Evolutionary conservation across 192 early-diverging fungal genomes (phyloP), one percentile per base, ranked within the genome.

Genomic region (Piromyces finnis): DNA sequence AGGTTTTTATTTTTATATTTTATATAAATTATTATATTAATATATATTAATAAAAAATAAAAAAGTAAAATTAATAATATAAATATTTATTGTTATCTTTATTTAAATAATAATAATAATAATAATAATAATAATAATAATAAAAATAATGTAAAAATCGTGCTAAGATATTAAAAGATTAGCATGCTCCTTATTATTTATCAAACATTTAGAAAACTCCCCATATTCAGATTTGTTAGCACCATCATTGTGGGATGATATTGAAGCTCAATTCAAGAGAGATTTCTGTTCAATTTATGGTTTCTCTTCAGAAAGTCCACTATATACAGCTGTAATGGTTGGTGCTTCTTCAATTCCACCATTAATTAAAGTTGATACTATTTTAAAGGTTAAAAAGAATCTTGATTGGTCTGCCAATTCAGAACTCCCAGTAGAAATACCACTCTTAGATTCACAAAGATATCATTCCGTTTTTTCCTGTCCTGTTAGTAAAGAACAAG

Each of bases 391-490:
- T 35, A 92, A 92, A 79, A 87, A 89, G 39, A 91, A 91, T 15
- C 77, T 91, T 14, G 97, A 97, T 86, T 98, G 96, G 97, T 93
- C 93, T 83, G 92, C 93, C 82, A 90, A 92, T 81, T 89, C 94
- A 80, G 98, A 99, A 84, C 88, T 99, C 35, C 93, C 98, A 0
- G 94, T 92, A 5, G 96, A 98, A 82, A 94, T 99, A 79, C 94
- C 95, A 12, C 84, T 99, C 29, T 89, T 93, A 11, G 94, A 93
- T 77, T 84, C 86, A n/a, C 90, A 97, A 83, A 86, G 94, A 79
- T 99, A 92, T 84, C 98, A 99, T 85, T 95, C 94, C 68, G 90
- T 98, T 12, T 99, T 99, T 88, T 92, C 92, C 2, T 99, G 98
- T 84, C 98, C 98, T 11, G 98, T 99, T 3, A 92, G 91, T 30